Evolutionary conservation across 2,329 filamentous ascomycete genomes (phyloP).

Genomic region (Magnaporthiopsis poae): DNA sequence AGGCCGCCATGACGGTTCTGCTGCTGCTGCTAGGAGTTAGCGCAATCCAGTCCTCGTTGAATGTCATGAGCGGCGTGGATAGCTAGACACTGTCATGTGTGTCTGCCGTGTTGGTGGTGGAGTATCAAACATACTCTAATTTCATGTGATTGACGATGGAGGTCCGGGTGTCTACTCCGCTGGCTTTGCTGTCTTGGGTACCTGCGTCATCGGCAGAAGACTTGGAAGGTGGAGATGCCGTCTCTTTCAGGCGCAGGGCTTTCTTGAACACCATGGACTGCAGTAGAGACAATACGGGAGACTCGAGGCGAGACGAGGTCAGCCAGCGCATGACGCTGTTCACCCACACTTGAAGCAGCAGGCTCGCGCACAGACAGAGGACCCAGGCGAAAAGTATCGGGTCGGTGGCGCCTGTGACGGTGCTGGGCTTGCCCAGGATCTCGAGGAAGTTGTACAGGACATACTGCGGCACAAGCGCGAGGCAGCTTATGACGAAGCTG

Average conservation of each 20-base stretch:
- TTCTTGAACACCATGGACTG: conserved; percentile 27
- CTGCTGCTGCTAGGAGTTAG: conserved; percentile 13
- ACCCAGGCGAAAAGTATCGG: conserved; percentile 23
- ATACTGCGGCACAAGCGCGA: conserved; percentile 25
- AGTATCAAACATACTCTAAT: conserved; percentile 19
- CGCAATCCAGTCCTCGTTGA: not conserved
- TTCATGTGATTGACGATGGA: conserved; percentile 28
- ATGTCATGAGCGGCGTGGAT: not conserved
- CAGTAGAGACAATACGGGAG: conserved; percentile 21
- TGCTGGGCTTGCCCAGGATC: conserved; percentile 18
- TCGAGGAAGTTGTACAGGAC: conserved; percentile 27
- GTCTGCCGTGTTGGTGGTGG: not conserved
- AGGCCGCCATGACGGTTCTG: conserved; percentile 23
- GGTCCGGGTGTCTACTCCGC: conserved; percentile 20
- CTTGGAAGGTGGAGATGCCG: conserved; percentile 14
- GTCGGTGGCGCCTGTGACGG: conserved; percentile 11
- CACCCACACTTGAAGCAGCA: conserved; percentile 23
- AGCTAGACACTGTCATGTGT: not conserved
- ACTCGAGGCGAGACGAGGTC: conserved; percentile 23
- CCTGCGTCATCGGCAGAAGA: conserved; percentile 8
- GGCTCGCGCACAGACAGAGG: conserved; percentile 20
- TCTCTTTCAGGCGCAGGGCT: conserved; percentile 25
- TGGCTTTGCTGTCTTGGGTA: conserved; percentile 9
- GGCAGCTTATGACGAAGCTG: conserved; percentile 20
- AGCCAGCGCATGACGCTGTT: conserved; percentile 24